These are phyloP conservation scores for Yamadazyma sp. DNA, from an alignment of 1,139 yeast genomes.

Conservation along the genomic window DNA sequence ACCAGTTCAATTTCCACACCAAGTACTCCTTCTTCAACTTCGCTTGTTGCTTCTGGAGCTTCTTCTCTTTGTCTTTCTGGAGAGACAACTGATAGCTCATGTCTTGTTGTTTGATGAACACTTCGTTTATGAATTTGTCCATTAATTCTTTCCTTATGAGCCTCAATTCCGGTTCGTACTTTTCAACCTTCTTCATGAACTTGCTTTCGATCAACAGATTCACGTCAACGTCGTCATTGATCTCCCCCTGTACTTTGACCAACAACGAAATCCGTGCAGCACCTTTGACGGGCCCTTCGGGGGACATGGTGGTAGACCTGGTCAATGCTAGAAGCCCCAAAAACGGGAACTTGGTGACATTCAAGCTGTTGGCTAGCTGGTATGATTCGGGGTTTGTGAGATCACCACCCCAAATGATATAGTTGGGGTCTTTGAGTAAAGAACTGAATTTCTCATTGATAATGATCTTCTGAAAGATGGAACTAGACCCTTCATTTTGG, in stretches of 20 bases:
- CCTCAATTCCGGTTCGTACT: slow-evolving; percentile 61
- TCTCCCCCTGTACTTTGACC: slow-evolving; percentile 65
- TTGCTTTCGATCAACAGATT: slow-evolving; percentile 33
- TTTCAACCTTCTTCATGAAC: slow-evolving; percentile 44
- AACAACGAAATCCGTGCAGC: slow-evolving; percentile 60
- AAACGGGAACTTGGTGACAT: slow-evolving; percentile 77
- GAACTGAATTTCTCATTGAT: slow-evolving; percentile 52
- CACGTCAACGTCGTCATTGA: slow-evolving; percentile 26
- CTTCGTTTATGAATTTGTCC: slow-evolving; percentile 59
- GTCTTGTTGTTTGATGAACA: slow-evolving; percentile 73
- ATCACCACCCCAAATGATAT: slow-evolving; percentile 88
- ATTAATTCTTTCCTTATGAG: slow-evolving; percentile 61
- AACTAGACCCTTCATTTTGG: slow-evolving; percentile 61
- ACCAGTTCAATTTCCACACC: slow-evolving; percentile 51
- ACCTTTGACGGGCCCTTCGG: slow-evolving; percentile 56
- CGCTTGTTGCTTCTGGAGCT: slow-evolving; percentile 25
- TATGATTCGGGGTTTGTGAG: slow-evolving; percentile 78
- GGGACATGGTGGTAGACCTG: slow-evolving; percentile 53
- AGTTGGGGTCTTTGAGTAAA: slow-evolving; percentile 50
- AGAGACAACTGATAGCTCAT: slow-evolving; percentile 73
- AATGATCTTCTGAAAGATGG: slow-evolving; percentile 57
- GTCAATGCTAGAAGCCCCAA: slow-evolving; percentile 67
- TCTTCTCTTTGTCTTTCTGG: slow-evolving; percentile 49
- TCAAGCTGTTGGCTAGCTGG: slow-evolving; percentile 76
- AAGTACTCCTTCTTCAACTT: slow-evolving; percentile 29